A percentile compares a stretch with the other conserved stretches of the same genome.
Evolutionary conservation across 768 basidiomycete genomes (phyloP).

Genomic region (Suillus decipiens): DNA sequence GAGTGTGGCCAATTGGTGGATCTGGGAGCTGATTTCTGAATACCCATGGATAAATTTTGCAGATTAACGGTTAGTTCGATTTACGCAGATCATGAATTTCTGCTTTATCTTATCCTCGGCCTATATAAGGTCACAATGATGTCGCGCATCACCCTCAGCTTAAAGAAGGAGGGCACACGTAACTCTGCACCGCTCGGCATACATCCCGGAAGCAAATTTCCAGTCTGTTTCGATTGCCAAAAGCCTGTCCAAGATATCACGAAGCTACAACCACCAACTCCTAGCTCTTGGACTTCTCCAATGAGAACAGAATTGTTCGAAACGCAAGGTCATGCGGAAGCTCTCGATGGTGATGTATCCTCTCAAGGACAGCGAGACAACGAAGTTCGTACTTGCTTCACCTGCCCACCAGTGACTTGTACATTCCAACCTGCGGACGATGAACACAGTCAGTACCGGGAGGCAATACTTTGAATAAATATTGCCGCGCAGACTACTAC

Average conservation of each 20-base stretch:
- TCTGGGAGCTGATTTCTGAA: background rate
- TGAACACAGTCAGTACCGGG: background rate
- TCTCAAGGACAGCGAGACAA: background rate
- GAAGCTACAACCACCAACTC: background rate
- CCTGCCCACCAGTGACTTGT: background rate
- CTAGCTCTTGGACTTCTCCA: background rate
- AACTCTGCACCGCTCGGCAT: background rate
- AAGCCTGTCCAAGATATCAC: background rate
- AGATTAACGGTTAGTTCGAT: conserved; percentile 2
- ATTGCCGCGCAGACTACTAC: background rate
- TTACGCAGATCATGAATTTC: background rate
- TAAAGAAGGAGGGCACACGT: conserved; percentile 40
- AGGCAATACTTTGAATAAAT: background rate
- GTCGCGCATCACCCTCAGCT: conserved; percentile 65
- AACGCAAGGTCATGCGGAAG: background rate
- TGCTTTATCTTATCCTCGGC: conserved; percentile 3
- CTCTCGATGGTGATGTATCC: background rate
- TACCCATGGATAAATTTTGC: background rate
- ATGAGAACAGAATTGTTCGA: background rate
- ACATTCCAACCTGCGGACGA: background rate
- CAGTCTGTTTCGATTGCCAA: background rate
- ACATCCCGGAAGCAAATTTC: background rate
- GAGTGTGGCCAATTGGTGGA: background rate
- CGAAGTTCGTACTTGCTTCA: background rate
- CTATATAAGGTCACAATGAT: conserved; percentile 58